Percentiles rank a stretch among this genome's conserved stretches.
Conservation (phyloP, 148 eudicot species). For the Rhododendron henanense region DNA sequence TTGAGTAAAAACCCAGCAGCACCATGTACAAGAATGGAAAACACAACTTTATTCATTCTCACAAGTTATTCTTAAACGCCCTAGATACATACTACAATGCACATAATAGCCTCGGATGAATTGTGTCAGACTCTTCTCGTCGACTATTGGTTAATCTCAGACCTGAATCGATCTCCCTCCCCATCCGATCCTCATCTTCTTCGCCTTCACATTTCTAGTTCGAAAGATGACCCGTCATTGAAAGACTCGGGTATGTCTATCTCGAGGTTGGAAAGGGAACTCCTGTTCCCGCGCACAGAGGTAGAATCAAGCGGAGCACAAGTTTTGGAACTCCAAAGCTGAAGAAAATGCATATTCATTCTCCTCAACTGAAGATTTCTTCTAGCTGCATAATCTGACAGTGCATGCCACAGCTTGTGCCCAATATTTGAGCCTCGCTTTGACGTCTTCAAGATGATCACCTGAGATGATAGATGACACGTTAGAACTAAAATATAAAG, state of each 20-base stretch:
- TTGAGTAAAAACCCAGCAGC: neutral
- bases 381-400: slow-evolving; percentile 52
- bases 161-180: slow-evolving; percentile 26
- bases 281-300: neutral
- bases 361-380: neutral
- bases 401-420: slow-evolving; percentile 79
- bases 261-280: slow-evolving; percentile 15
- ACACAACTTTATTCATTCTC: neutral
- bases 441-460: slow-evolving; percentile 71
- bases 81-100: neutral
- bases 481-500: neutral
- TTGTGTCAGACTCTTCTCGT: slow-evolving; percentile 26
- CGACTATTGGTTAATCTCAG: slow-evolving; percentile 31
- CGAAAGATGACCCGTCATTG: slow-evolving; percentile 10
- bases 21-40: neutral
- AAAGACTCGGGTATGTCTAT: slow-evolving; percentile 7
- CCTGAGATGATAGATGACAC: slow-evolving; percentile 23
- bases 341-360: slow-evolving; percentile 8
- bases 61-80: neutral
- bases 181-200: slow-evolving; percentile 1
- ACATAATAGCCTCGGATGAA: neutral
- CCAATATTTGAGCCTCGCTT: slow-evolving; percentile 69
- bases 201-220: neutral
- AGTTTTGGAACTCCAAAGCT: neutral
- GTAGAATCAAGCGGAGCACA: neutral